Evolutionary conservation across 2,329 filamentous ascomycete genomes (phyloP), one percentile per base, ranked within the genome.

Genomic region (Curvularia lunata): DNA sequence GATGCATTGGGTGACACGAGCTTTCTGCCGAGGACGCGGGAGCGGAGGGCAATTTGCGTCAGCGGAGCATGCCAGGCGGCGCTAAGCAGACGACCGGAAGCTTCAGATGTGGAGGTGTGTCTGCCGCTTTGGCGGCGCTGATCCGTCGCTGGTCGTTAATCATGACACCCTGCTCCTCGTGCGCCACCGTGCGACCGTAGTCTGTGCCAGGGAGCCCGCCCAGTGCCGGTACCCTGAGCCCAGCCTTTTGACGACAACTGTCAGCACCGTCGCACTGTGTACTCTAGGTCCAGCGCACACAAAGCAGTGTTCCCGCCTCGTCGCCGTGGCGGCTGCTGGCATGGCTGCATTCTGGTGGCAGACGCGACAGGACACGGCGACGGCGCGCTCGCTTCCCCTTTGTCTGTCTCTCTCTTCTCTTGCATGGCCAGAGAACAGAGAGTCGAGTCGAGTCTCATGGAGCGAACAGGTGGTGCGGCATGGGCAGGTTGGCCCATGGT

Each of bases 31-130:
- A 66, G 65, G 68, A 66, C 63, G 70, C 68, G 71, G 70, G 68
- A 69, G 71, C 67, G 71, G 68, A 71, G 70, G 65, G 61, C 61
- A 62, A 67, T 68, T 71, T 45, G 68, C 71, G 71, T 71, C 71
- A 74, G 54, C 64, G 64, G 64, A 59, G 52, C 58, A 59, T 58
- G 62, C 67, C 65, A 61, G 68, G 68, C 6, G 47, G 42, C 62
- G 64, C 70, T 71, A 72, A 68, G 64, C 61, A 64, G 61, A 66
- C 67, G 63, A 67, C 68, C 67, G 71, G 68, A 74, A 72, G 71
- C 70, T 73, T 72, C 66, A 62, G 54, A 59, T 63, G 63, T 72
- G 70, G 67, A 68, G 68, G 65, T 67, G 62, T 59, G 56, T 52
- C 61, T 52, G 50, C 37, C 54, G 58, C 54, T 64, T 67, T 67